phyloP scores from a whole-genome alignment of 371 early-diverging fungal genomes.

The Parasitella parasitica region DNA sequence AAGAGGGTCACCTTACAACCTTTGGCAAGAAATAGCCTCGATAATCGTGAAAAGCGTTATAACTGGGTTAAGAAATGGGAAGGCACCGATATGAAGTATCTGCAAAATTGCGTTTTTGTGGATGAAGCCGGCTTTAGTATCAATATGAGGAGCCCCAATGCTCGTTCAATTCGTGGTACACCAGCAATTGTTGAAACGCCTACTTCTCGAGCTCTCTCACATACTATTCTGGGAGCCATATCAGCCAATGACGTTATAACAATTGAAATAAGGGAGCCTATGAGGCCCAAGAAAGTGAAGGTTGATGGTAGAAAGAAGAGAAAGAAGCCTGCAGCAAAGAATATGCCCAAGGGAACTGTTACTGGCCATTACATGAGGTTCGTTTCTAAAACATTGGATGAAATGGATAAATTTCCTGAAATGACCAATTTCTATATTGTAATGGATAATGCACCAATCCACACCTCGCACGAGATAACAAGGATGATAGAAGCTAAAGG shows the following conservation, averaged over 20 bases:
- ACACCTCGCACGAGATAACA: slow-evolving; percentile 3
- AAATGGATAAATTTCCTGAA: slow-evolving; percentile 5
- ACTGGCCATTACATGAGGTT: slow-evolving; percentile 10
- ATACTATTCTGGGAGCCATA: slow-evolving; percentile 12
- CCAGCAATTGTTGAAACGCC: slow-evolving; percentile 15
- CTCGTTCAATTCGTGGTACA: slow-evolving; percentile 12
- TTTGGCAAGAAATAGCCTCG: slow-evolving; percentile 1
- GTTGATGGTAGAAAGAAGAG: slow-evolving; percentile 2
- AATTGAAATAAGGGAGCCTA: slow-evolving; percentile 1
- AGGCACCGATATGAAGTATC: slow-evolving; percentile 14
- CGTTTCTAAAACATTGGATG: not conserved
- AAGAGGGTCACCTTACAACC: not conserved
- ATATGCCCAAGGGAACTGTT: not conserved
- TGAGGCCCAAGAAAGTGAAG: not conserved
- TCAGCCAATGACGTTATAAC: slow-evolving; percentile 1
- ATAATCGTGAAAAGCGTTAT: not conserved
- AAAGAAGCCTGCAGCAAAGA: not conserved
- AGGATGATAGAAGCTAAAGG: slow-evolving; percentile 7
- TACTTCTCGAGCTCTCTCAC: slow-evolving; percentile 5
- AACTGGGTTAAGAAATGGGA: not conserved
- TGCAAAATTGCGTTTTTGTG: slow-evolving; percentile 14
- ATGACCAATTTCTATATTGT: slow-evolving; percentile 4
- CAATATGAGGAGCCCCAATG: slow-evolving; percentile 10
- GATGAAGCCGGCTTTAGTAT: slow-evolving; percentile 19
- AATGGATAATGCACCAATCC: slow-evolving; percentile 20